Evolutionary conservation across 1,284 basidiomycete genomes (phyloP).

Genomic region (Boletus smithii): DNA sequence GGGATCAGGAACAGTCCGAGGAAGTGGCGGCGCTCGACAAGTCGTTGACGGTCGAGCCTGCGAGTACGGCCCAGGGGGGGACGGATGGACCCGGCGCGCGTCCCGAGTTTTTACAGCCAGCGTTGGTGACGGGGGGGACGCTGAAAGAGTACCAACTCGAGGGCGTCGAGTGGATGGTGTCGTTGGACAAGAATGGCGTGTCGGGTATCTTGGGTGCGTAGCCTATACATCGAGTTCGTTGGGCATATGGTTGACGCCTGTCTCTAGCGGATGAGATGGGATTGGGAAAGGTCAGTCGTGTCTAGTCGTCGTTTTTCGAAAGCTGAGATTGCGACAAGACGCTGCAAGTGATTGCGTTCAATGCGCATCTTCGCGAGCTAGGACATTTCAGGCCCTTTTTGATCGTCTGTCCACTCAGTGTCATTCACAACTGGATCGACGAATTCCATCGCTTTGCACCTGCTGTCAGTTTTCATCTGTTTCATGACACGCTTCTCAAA

Average conservation of each 20-base stretch:
- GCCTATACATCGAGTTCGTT: background rate
- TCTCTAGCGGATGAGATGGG: conserved; percentile 91
- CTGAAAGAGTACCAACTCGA: conserved; percentile 92
- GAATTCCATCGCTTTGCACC: conserved; percentile 88
- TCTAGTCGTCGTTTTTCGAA: background rate
- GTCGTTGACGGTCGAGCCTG: conserved; percentile 15
- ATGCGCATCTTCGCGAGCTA: conserved; percentile 81
- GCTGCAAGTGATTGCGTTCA: conserved; percentile 89
- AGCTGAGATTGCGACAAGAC: conserved; percentile 50
- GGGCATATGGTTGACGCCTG: background rate
- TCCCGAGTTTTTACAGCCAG: conserved; percentile 65
- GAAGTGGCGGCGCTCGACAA: conserved; percentile 25
- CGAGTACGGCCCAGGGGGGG: conserved; percentile 17
- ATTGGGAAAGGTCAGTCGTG: conserved; percentile 66
- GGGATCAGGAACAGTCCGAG: conserved; percentile 30
- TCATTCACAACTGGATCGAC: conserved; percentile 87
- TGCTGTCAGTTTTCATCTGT: conserved; percentile 45
- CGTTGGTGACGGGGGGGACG: conserved; percentile 78
- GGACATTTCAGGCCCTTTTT: conserved; percentile 79
- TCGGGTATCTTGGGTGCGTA: conserved; percentile 84
- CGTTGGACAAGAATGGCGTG: conserved; percentile 89
- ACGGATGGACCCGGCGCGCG: conserved; percentile 16
- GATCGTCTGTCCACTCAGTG: conserved; percentile 88
- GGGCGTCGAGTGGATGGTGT: conserved; percentile 95
- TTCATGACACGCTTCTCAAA: background rate